These are phyloP conservation scores for Byssothecium circinans DNA, from an alignment of 2,329 filamentous ascomycete species.

Conservation along the genomic window DNA sequence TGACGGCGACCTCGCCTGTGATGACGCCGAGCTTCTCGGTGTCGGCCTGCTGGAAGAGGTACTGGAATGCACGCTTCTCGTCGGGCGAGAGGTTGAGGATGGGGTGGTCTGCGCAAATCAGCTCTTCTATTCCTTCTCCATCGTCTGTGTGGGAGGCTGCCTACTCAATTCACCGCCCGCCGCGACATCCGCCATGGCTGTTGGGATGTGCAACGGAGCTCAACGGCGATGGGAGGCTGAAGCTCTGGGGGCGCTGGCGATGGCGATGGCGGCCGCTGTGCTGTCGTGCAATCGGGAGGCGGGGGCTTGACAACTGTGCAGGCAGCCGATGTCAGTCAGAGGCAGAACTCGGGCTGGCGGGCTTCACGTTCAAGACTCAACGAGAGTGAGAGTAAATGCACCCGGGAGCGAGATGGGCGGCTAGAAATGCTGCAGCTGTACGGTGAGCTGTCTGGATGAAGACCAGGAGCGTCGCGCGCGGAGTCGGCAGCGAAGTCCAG, in stretches of 20 bases:
- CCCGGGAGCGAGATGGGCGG: neutral
- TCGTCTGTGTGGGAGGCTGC: neutral
- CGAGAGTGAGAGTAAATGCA: neutral
- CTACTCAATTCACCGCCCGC: constrained; percentile 40
- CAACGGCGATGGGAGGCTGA: neutral
- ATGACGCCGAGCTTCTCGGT: constrained; percentile 89
- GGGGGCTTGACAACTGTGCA: too few relatives aligned
- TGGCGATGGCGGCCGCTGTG: neutral
- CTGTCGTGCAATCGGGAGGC: too few relatives aligned
- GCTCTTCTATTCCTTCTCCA: neutral
- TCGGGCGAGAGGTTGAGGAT: constrained; percentile 85
- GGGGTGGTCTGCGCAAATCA: neutral
- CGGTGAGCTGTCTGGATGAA: neutral
- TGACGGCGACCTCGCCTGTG: constrained; percentile 92
- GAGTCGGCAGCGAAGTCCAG: neutral
- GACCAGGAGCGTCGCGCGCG: neutral
- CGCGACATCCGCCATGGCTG: constrained; percentile 42
- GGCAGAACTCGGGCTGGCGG: too few relatives aligned
- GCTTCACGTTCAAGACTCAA: too few relatives aligned
- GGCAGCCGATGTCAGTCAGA: too few relatives aligned
- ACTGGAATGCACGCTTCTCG: constrained; percentile 91
- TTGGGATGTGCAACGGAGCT: constrained; percentile 25
- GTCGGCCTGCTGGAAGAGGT: constrained; percentile 91
- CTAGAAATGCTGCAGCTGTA: neutral
- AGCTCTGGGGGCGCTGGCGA: neutral